Conservation (phyloP, 495 filamentous ascomycete species). For the Lophium mytilinum region DNA sequence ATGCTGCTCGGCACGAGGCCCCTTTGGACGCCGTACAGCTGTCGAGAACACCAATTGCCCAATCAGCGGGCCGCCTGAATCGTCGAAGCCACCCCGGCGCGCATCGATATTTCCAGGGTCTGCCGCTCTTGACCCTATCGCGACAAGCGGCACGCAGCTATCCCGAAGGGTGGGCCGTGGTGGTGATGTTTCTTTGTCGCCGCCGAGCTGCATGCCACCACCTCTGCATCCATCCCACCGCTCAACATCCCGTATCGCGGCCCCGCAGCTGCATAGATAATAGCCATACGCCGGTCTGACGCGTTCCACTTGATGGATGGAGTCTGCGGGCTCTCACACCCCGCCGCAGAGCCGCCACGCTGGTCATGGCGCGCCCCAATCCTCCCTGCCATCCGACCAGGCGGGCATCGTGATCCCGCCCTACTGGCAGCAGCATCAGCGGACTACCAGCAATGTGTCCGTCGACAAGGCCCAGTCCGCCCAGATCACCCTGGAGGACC, state of each 20-base stretch:
- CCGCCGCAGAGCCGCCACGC: slow-evolving; percentile 1
- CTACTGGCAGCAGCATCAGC: slow-evolving; percentile 35
- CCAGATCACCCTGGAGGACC: slow-evolving; percentile 60
- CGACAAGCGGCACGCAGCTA: too few species aligned
- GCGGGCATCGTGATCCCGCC: slow-evolving; percentile 30
- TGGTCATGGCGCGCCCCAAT: slow-evolving; percentile 4
- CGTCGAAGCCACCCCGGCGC: too few species aligned
- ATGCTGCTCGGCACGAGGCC: too few species aligned
- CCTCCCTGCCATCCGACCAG: not conserved
- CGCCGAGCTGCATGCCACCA: too few species aligned
- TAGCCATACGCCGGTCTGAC: not conserved
- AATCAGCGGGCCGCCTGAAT: too few species aligned
- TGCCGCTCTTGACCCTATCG: too few species aligned
- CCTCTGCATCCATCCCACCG: too few species aligned
- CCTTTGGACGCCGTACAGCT: too few species aligned
- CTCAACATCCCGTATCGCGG: not conserved
- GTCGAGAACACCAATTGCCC: too few species aligned
- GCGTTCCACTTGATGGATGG: slow-evolving; percentile 26
- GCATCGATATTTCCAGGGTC: too few species aligned
- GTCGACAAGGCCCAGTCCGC: slow-evolving; percentile 23
- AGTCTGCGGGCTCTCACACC: slow-evolving; percentile 22
- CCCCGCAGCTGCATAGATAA: slow-evolving; percentile 1
- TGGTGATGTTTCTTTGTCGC: too few species aligned
- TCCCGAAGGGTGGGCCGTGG: too few species aligned
- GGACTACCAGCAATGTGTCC: slow-evolving; percentile 28